Base-by-base conservation (phyloP, 495 filamentous ascomycete genomes). In the Xylaria scruposa region DNA sequence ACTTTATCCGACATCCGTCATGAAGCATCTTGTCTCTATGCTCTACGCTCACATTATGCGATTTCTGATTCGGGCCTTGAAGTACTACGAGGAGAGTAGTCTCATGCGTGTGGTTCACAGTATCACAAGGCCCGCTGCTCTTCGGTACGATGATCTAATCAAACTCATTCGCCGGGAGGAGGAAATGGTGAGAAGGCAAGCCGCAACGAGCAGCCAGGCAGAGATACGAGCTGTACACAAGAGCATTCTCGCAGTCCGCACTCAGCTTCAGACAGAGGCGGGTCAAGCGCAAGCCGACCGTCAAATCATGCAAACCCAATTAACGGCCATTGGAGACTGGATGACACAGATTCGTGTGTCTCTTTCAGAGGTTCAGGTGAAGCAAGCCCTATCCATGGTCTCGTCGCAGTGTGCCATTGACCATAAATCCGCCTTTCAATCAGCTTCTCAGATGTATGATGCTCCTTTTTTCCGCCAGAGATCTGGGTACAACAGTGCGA, bases 51-150 rank as follows among this genome's bases (percentile, higher is more conserved):
- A 65, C 17, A 38, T 73, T 9, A 7, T 73, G 49, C 33, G 26
- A 15, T 73, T 73, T 26, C 66, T 73, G 1, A 6, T 73, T 6
- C 72, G 72, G 10, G 79, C 81, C 1, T 19, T 67, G 17, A 3
- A 72, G 0, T 85, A 80, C 78, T 83, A 80, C 65, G 53, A 79
- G 46, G 70, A 80, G 59, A 72, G 75, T 5, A 75, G 26, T 6
- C 5, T 51, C 21, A 58, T 59, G 40, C 73, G 46, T 21, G 29
- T 44, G 6, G 1, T 68, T 1, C 64, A 72, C n/a, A 17, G 46
- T 7, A 31, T 72, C 58, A 70, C 73, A 26, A 40, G 40, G 24
- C 73, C 73, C 5, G 19, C 47, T 8, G 47, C 19, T 21, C 47
- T 49, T 21, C 47, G 47, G 7, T 49, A 49, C 47, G 19, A 9